A percentile compares a stretch with the other conserved stretches of the same genome.
These are phyloP conservation scores for Sugiyamaella xylanicola DNA, from an alignment of 1,139 yeast species.

Conservation along the genomic window DNA sequence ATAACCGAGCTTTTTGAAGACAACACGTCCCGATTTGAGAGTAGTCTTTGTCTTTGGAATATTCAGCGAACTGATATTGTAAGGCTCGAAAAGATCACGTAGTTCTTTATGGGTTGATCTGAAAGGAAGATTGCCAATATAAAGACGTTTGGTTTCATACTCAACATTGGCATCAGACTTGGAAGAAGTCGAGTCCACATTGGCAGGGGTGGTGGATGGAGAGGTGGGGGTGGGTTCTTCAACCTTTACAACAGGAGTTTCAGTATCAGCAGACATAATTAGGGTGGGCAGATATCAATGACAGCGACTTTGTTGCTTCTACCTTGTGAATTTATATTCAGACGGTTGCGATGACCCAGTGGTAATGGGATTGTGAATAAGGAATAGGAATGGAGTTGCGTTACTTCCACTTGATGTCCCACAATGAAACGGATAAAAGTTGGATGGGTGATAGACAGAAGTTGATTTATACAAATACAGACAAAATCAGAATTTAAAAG, in stretches of 20 bases:
- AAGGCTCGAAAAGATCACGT: slow-evolving; percentile 34
- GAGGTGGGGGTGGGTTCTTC: neutral
- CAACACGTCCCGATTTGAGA: slow-evolving; percentile 25
- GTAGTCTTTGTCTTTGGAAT: slow-evolving; percentile 27
- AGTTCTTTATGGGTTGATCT: slow-evolving; percentile 35
- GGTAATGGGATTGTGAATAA: neutral
- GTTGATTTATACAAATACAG: neutral
- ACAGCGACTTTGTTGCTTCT: neutral
- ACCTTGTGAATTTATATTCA: neutral
- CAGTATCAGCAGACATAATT: slow-evolving; percentile 15
- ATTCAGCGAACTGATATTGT: slow-evolving; percentile 37
- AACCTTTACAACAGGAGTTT: slow-evolving; percentile 10
- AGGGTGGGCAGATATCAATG: neutral
- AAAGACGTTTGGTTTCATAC: slow-evolving; percentile 32
- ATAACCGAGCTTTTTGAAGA: slow-evolving; percentile 53
- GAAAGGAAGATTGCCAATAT: slow-evolving; percentile 42
- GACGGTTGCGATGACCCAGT: neutral
- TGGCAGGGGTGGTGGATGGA: neutral
- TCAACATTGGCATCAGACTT: slow-evolving; percentile 7
- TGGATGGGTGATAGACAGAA: neutral
- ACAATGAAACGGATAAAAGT: neutral
- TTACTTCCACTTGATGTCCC: neutral
- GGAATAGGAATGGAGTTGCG: neutral
- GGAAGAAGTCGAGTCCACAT: neutral
- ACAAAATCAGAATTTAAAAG: neutral